Evolutionary conservation across 106 monocot genomes (phyloP), one percentile per base, ranked within the genome.

Genomic region (Agapanthus africanus): DNA sequence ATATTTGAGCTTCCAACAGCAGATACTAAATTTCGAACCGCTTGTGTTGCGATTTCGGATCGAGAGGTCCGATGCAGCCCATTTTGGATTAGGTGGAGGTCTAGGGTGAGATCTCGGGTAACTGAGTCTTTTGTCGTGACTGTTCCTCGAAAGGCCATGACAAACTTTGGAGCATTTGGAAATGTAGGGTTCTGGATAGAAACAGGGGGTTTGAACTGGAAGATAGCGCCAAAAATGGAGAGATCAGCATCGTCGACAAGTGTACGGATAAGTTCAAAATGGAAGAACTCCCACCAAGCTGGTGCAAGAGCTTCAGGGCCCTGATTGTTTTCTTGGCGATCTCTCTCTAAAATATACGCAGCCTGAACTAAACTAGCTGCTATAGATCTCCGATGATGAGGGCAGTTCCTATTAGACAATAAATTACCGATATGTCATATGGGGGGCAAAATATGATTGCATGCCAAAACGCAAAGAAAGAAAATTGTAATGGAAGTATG

Each of bases 141-240:
- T 40, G 92, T 99, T 40, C 92, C 99, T 40, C 99, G 71, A 28
- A 99, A 92, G n/a, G 92, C 92, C 37, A 92, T 69, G 22, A 93
- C 84, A 66, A 79, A 87, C 60, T 68, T 84, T 15, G 92, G 99
- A 30, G 42, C 80, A 57, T 70, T 77, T 35, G 14, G 65, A 42
- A 18, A 22, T 6, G 73, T 66, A n/a, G 82, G 21, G 32, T 73
- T 56, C 31, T 78, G 59, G 22, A 38, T 6, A 26, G 75, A 69
- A 71, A n/a, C 2, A 18, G 47, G 71, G 31, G 73, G 77, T 18
- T 79, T 83, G 33, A 82, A 79, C 72, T 90, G 57, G 47, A 74
- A 99, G 38, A 92, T 89, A 22, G 92, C 97, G 42, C 92, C 97
- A 62, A 92, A 99, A 26, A 93, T 81, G 40, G 97, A 92, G 21